Evolutionary conservation across 305 asterid genomes (phyloP).

Genomic region (Withania somnifera): DNA sequence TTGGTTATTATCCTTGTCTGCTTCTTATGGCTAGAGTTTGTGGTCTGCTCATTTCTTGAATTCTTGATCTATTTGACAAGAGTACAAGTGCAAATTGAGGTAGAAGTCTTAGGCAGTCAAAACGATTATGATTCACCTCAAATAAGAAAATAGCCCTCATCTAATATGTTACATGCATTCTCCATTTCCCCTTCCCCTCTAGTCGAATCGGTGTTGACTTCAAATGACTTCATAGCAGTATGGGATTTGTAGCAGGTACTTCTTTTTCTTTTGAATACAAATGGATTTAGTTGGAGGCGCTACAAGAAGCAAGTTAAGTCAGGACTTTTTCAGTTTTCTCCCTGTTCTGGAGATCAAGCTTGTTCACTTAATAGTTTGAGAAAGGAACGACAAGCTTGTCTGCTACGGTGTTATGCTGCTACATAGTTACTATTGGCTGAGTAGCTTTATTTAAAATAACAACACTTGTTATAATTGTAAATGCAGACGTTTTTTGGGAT

Average conservation of each 20-base stretch:
- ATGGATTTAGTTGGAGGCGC: not conserved
- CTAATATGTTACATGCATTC: not conserved
- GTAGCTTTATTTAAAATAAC: not conserved
- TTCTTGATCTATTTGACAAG: not conserved
- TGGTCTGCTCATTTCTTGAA: not conserved
- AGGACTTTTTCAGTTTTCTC: not conserved
- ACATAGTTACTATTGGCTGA: not conserved
- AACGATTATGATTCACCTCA: not conserved
- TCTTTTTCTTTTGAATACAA: not conserved
- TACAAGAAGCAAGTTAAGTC: not conserved
- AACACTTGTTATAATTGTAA: not conserved
- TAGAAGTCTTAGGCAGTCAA: not conserved
- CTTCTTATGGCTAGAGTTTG: not conserved
- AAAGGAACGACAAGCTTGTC: not conserved
- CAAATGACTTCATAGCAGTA: not conserved
- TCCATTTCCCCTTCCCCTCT: conserved; percentile 1
- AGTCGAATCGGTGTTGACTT: not conserved
- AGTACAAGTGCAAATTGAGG: not conserved
- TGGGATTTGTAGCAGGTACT: not conserved
- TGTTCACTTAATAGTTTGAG: not conserved
- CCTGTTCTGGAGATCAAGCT: not conserved
- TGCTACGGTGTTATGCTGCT: not conserved
- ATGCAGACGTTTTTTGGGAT: not conserved
- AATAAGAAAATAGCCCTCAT: not conserved
- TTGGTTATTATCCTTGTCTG: not conserved